Percentiles rank a stretch among this genome's conserved stretches.
phyloP scores from a whole-genome alignment of 306 rosid genomes.

The Hippophae rhamnoides region DNA sequence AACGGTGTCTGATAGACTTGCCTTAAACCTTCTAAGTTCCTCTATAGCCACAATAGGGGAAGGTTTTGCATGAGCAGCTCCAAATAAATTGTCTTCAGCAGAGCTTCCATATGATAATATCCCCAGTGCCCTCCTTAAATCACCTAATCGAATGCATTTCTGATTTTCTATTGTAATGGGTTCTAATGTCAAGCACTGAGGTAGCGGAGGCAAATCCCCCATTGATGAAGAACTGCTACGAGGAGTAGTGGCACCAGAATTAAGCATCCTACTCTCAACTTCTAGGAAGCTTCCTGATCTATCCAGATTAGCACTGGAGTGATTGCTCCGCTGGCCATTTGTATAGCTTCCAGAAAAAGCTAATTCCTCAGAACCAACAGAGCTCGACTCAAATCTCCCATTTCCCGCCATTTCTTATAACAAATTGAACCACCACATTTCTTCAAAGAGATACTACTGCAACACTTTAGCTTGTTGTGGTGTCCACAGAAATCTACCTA shows the following conservation, averaged over 20 bases:
- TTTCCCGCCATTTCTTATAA: constrained; percentile 42
- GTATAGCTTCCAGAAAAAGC: constrained; percentile 30
- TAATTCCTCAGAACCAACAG: constrained; percentile 34
- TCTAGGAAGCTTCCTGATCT: constrained; percentile 16
- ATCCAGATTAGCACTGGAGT: constrained; percentile 29
- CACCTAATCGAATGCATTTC: constrained; percentile 39
- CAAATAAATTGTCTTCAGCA: constrained; percentile 58
- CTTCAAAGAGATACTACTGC: constrained; percentile 5
- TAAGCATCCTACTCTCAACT: constrained; percentile 35
- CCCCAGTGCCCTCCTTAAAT: constrained; percentile 70
- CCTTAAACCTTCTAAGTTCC: constrained; percentile 70
- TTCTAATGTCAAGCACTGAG: constrained; percentile 67
- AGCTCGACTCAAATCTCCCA: constrained; percentile 36
- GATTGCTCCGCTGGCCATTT: constrained; percentile 38
- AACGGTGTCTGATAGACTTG: constrained; percentile 60
- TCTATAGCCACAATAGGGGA: constrained; percentile 49
- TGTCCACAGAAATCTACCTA: constrained; percentile 1
- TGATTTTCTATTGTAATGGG: constrained; percentile 50
- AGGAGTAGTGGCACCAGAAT: constrained; percentile 50
- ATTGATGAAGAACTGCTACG: constrained; percentile 39
- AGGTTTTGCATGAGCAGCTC: constrained; percentile 47
- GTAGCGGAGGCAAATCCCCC: constrained; percentile 63
- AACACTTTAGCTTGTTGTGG: constrained; percentile 4
- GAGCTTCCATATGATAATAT: constrained; percentile 27
- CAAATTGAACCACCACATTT: constrained; percentile 18